phyloP scores from a whole-genome alignment of 2,329 filamentous ascomycete species.

The Aphanoascus verrucosus region DNA sequence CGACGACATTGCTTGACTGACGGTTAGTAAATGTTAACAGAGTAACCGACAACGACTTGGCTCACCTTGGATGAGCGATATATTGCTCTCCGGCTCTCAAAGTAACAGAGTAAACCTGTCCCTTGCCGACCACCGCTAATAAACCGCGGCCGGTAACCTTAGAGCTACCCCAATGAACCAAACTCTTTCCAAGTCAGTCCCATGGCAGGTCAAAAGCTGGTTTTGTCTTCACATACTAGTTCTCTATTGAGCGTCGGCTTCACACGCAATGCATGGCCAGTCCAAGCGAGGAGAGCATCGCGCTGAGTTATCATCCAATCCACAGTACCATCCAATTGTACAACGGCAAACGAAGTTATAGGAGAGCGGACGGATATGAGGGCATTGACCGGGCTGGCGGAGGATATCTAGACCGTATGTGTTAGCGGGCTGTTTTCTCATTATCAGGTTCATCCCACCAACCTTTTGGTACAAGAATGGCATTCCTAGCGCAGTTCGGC shows the following conservation, averaged over 20 bases:
- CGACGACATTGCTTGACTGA: slow-evolving; percentile 62
- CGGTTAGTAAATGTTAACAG: slow-evolving; percentile 11
- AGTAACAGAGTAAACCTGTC: slow-evolving; percentile 78
- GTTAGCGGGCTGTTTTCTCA: not conserved
- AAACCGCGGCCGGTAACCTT: slow-evolving; percentile 79
- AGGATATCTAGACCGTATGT: slow-evolving; percentile 51
- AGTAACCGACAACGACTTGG: not conserved
- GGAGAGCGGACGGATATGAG: slow-evolving; percentile 80
- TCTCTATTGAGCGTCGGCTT: slow-evolving; percentile 63
- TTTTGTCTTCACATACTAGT: slow-evolving; percentile 42
- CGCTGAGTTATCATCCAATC: slow-evolving; percentile 92
- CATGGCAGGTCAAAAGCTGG: not conserved
- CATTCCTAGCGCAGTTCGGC: slow-evolving; percentile 68
- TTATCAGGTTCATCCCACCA: slow-evolving; percentile 2
- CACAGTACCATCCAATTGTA: slow-evolving; percentile 83
- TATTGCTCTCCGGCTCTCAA: slow-evolving; percentile 78
- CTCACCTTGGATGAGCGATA: slow-evolving; percentile 66
- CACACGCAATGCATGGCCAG: slow-evolving; percentile 70
- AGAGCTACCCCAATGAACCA: slow-evolving; percentile 87
- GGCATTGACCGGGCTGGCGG: slow-evolving; percentile 76
- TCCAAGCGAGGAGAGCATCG: slow-evolving; percentile 89
- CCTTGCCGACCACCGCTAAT: slow-evolving; percentile 70
- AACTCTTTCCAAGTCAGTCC: slow-evolving; percentile 42
- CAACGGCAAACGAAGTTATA: slow-evolving; percentile 72
- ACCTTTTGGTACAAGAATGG: slow-evolving; percentile 85